Evolutionary conservation across 2,329 filamentous ascomycete genomes (phyloP).

Genomic region (Aspergillus novofumigatus): DNA sequence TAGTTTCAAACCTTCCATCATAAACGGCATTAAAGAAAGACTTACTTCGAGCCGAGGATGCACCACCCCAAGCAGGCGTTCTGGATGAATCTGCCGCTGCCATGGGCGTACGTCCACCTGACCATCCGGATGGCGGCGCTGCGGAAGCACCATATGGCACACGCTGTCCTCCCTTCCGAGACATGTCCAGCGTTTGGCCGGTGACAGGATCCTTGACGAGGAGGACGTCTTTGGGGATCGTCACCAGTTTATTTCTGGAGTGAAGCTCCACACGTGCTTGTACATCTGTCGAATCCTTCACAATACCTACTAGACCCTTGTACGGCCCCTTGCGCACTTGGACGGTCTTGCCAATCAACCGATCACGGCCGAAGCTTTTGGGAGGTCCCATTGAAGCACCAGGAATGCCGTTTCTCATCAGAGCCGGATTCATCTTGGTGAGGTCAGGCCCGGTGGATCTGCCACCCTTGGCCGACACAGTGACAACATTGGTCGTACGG

Average conservation of each 20-base stretch:
- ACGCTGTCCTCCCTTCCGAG: slow-evolving; percentile 42
- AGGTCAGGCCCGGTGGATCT: slow-evolving; percentile 74
- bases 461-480: slow-evolving; percentile 90
- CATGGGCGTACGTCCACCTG: slow-evolving; percentile 66
- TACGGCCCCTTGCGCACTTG: slow-evolving; percentile 81
- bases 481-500: slow-evolving; percentile 78
- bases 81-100: slow-evolving; percentile 58
- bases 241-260: slow-evolving; percentile 88
- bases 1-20: slow-evolving; percentile 12
- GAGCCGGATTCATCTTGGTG: slow-evolving; percentile 84
- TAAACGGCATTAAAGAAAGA: slow-evolving; percentile 17
- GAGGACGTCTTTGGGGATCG: slow-evolving; percentile 75
- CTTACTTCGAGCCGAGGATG: slow-evolving; percentile 58
- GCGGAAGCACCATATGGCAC: slow-evolving; percentile 46
- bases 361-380: slow-evolving; percentile 70
- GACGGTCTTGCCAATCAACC: slow-evolving; percentile 84
- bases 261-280: slow-evolving; percentile 88
- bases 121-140: slow-evolving; percentile 53
- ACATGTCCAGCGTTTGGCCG: slow-evolving; percentile 72
- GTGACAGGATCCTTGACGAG: slow-evolving; percentile 76
- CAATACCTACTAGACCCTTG: slow-evolving; percentile 90
- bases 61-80: slow-evolving; percentile 69
- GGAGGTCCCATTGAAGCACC: slow-evolving; percentile 59
- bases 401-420: slow-evolving; percentile 64
- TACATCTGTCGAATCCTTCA: slow-evolving; percentile 87